A percentile compares a stretch with the other conserved stretches of the same genome.
Evolutionary conservation across 108 stramenopile species (phyloP).

Genomic region (Skeletonema tropicum): DNA sequence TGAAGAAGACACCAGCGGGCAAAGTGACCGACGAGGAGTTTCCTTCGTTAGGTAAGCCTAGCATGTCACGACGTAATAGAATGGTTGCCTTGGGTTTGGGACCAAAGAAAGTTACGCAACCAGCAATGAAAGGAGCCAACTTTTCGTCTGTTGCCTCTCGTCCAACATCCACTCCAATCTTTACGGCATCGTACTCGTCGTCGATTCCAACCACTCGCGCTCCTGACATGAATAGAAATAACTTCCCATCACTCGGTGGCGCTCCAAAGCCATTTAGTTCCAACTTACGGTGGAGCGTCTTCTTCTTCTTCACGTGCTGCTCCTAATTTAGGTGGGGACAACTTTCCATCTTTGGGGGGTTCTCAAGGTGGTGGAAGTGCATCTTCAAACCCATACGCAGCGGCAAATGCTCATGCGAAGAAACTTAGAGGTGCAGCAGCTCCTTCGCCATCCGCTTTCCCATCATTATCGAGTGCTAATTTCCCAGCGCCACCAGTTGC

Average conservation of each 20-base stretch:
- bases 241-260: constrained; percentile 62
- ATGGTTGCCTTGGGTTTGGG: constrained; percentile 23
- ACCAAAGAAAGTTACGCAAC: background rate
- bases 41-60: constrained; percentile 35
- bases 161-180: constrained; percentile 31
- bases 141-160: constrained; percentile 37
- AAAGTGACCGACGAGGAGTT: constrained; percentile 46
- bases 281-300: constrained; percentile 32
- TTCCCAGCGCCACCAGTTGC: constrained; percentile 41
- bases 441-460: constrained; percentile 10
- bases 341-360: constrained; percentile 49
- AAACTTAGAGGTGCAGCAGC: constrained; percentile 36
- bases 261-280: constrained; percentile 35
- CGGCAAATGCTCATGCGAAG: constrained; percentile 38
- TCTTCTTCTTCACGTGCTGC: constrained; percentile 13
- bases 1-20: constrained; percentile 32
- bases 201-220: constrained; percentile 31
- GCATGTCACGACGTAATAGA: constrained; percentile 8
- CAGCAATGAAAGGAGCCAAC: constrained; percentile 18
- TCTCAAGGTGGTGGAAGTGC: background rate
- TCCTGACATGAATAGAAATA: constrained; percentile 39
- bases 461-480: constrained; percentile 31
- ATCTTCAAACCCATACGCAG: constrained; percentile 31
- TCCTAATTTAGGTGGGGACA: constrained; percentile 17
- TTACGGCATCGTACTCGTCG: constrained; percentile 27